A percentile compares a stretch with the other conserved stretches of the same genome.
Conservation (phyloP, 2,329 filamentous ascomycete genomes). For the Coniochaeta pulveracea region DNA sequence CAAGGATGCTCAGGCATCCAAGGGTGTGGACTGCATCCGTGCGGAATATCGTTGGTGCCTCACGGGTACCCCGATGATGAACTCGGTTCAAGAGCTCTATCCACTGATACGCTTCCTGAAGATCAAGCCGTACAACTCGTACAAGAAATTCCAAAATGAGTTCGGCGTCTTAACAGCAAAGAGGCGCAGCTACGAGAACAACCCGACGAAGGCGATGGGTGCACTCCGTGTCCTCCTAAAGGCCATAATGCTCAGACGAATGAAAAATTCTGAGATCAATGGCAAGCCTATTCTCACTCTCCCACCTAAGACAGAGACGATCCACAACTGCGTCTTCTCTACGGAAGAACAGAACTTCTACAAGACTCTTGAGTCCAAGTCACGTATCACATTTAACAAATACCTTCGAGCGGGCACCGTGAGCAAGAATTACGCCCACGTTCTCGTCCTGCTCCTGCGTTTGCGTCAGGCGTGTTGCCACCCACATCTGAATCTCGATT, state of each 20-base stretch:
- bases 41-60: conserved; percentile 60
- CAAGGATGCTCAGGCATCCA: conserved; percentile 47
- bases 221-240: conserved; percentile 67
- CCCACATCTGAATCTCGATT: conserved; percentile 52
- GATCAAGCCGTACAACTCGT: conserved; percentile 63
- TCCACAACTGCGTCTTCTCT: conserved; percentile 53
- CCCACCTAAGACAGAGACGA: conserved; percentile 51
- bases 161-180: conserved; percentile 24
- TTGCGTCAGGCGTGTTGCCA: conserved; percentile 76
- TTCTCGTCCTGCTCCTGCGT: conserved; percentile 68
- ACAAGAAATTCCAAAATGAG: conserved; percentile 47
- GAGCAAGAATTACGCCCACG: conserved; percentile 63
- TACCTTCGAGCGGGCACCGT: conserved; percentile 60
- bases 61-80: conserved; percentile 85
- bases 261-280: conserved; percentile 68
- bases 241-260: conserved; percentile 71
- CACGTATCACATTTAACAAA: conserved; percentile 63
- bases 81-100: conserved; percentile 65
- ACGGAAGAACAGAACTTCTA: conserved; percentile 58
- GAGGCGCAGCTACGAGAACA: conserved; percentile 27
- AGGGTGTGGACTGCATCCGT: conserved; percentile 46
- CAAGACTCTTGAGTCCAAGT: conserved; percentile 50
- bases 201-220: conserved; percentile 52
- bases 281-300: conserved; percentile 65
- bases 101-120: conserved; percentile 67